Conservation (phyloP, 2,329 filamentous ascomycete species). For the Trichoderma sp. region DNA sequence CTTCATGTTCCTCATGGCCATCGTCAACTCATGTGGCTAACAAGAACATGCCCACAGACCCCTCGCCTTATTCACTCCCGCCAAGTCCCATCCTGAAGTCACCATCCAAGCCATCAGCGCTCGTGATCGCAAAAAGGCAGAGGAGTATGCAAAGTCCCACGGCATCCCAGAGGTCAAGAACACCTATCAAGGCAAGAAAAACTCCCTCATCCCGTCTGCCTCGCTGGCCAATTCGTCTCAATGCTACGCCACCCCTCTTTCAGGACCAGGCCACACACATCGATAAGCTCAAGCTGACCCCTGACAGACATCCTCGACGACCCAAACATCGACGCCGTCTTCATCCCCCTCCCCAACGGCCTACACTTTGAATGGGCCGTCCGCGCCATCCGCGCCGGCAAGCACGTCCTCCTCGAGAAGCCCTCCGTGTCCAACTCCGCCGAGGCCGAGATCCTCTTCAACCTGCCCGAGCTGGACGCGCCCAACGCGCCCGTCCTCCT, state of each 20-base stretch:
- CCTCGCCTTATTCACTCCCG: constrained; percentile 50
- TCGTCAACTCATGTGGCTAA: not conserved
- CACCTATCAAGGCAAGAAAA: constrained; percentile 48
- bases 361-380: constrained; percentile 52
- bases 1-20: no score
- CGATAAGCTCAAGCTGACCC: not conserved
- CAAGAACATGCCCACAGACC: constrained; percentile 37
- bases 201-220: constrained; percentile 29
- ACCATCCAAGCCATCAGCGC: constrained; percentile 56
- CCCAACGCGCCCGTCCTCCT: constrained; percentile 50
- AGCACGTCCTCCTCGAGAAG: constrained; percentile 41
- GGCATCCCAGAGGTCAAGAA: constrained; percentile 53
- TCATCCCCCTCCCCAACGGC: constrained; percentile 51
- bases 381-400: constrained; percentile 49
- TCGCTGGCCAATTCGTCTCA: not conserved
- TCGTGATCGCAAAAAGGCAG: constrained; percentile 50
- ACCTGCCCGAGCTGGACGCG: constrained; percentile 39
- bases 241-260: no score
- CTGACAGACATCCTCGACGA: constrained; percentile 42
- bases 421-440: constrained; percentile 22
- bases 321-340: constrained; percentile 50
- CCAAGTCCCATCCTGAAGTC: constrained; percentile 56
- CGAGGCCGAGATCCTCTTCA: constrained; percentile 48
- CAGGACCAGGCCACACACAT: no score
- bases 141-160: constrained; percentile 54